These are phyloP conservation scores for Staphylotrichum tortipilum DNA, from an alignment of 495 filamentous ascomycete genomes.

Conservation along the genomic window DNA sequence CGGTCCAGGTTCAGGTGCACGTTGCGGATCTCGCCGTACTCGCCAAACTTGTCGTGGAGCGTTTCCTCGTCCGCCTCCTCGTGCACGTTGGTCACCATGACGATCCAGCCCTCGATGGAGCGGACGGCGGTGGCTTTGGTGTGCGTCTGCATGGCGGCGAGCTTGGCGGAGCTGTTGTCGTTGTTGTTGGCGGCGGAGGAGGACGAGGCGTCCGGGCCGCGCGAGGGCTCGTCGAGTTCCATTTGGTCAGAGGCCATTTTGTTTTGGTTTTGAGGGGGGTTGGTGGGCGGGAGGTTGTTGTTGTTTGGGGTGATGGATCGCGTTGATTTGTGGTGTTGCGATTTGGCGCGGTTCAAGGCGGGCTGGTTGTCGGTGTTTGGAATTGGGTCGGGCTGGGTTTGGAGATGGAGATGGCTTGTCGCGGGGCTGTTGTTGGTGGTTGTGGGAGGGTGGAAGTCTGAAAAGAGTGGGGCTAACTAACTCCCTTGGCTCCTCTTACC, in stretches of 20 bases:
- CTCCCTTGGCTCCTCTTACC: too few species aligned
- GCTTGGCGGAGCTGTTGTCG: conserved; percentile 38
- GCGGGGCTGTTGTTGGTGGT: too few species aligned
- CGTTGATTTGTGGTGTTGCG: too few species aligned
- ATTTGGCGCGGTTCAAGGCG: too few species aligned
- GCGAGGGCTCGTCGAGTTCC: conserved; percentile 10
- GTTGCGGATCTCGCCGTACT: conserved; percentile 97
- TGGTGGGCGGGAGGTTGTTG: too few species aligned
- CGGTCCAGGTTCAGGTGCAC: conserved; percentile 90
- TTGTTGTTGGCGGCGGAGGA: conserved; percentile 2
- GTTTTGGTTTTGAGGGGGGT: background rate
- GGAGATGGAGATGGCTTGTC: too few species aligned
- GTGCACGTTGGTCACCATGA: conserved; percentile 93
- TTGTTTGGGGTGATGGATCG: too few species aligned
- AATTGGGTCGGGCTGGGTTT: too few species aligned
- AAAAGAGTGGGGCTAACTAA: too few species aligned
- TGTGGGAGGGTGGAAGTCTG: too few species aligned
- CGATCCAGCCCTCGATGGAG: conserved; percentile 98
- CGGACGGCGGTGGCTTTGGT: conserved; percentile 83
- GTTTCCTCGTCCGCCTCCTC: conserved; percentile 97
- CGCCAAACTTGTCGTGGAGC: conserved; percentile 85
- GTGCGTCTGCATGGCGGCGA: conserved; percentile 61
- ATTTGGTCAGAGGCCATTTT: conserved; percentile 10
- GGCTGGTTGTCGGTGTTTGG: too few species aligned
- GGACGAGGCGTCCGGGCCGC: background rate